Conservation (phyloP, 306 rosid genomes). For the Ochetophila trinervis region DNA sequence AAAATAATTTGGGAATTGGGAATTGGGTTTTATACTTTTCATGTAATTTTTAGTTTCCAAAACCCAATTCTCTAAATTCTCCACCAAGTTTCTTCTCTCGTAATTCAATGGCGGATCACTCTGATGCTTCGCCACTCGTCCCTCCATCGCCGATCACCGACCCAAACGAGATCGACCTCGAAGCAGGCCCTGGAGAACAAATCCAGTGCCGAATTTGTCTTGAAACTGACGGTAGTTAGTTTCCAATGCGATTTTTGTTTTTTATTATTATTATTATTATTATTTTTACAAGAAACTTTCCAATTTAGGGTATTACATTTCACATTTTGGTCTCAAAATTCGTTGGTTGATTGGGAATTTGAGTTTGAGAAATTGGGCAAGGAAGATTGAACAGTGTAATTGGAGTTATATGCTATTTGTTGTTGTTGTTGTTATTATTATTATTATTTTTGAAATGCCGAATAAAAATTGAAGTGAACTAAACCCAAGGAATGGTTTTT, state of each 20-base stretch:
- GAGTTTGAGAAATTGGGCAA: neutral
- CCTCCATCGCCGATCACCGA: constrained; percentile 56
- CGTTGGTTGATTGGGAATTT: constrained; percentile 7
- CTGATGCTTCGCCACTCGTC: constrained; percentile 73
- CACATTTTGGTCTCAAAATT: constrained; percentile 1
- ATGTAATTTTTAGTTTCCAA: constrained; percentile 16
- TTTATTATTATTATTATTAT: no score
- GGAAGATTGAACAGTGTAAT: neutral
- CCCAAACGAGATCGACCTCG: constrained; percentile 86
- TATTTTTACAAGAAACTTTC: neutral
- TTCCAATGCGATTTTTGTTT: neutral
- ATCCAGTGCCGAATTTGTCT: constrained; percentile 99
- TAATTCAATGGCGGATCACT: constrained; percentile 69
- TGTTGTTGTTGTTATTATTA: neutral
- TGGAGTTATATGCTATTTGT: neutral
- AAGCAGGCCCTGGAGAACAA: constrained; percentile 94
- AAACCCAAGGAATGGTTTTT: neutral
- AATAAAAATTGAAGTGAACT: neutral
- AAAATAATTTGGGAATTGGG: neutral
- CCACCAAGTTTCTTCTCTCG: constrained; percentile 3
- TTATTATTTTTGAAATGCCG: neutral
- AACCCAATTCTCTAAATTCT: constrained; percentile 8
- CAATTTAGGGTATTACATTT: constrained; percentile 16
- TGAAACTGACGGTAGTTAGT: constrained; percentile 78
- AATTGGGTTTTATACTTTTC: constrained; percentile 15